Base-by-base conservation (phyloP, 2,329 filamentous ascomycete genomes). In the Chrysosporium queenslandicum region DNA sequence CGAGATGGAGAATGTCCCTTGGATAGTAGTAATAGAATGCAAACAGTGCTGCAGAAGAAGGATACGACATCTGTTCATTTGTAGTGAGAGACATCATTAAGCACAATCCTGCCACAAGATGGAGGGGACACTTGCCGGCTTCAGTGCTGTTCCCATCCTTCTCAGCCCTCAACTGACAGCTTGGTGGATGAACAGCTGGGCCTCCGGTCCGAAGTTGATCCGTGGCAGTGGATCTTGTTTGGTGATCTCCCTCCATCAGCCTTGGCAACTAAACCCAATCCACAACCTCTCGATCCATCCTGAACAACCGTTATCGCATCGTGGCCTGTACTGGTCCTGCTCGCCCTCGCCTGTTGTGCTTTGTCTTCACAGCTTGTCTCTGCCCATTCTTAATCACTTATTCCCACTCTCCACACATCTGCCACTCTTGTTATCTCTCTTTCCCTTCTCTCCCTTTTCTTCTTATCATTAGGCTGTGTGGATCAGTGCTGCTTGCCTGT, bases 241-340 rank as follows among this genome's bases (percentile, higher is more conserved):
- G 51, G n/a, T 46, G 53, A 51, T 48, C 52, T 40, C 18, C 41
- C 37, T 11, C 18, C 7, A 50, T 34, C 18, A 9, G 14, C 12
- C 59, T 61, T 62, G 61, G 66, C 65, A 61, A 61, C 63, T 54
- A 64, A 53, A 30, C 66, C 61, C 16, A 18, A 64, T 56, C 2
- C 7, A 59, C 61, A 53, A 58, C 64, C 65, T 32, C 42, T 14
- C 4, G 9, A 7, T n/a, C 43, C 37, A 39, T 12, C 25, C 34
- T n/a, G 25, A 27, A 12, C 14, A 16, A 8, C 8, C 59, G 63
- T 68, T 69, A 59, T 63, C 64, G 66, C 59, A 69, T 68, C 66
- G 67, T 70, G 67, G 65, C 67, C 67, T 70, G 65, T 67, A 65
- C 62, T 61, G 11, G n/a, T 27, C 27, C 36, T 25, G 36, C 46